These are phyloP conservation scores for Cynanchum wilfordii DNA, from an alignment of 257 asterid genomes.

Conservation along the genomic window DNA sequence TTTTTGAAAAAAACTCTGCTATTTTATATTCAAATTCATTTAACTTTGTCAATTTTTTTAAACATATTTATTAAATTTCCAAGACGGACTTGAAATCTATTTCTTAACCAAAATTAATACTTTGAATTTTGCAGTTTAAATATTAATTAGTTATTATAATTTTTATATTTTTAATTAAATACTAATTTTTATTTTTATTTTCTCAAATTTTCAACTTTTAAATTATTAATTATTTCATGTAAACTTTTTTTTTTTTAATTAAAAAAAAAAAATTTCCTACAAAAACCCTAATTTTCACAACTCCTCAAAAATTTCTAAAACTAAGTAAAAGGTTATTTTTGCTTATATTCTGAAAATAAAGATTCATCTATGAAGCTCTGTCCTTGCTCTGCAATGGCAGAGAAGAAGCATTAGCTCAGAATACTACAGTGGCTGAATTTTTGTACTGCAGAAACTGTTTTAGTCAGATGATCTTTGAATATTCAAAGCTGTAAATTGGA, in stretches of 20 bases:
- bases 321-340: constrained; percentile 23
- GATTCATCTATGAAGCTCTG: constrained; percentile 31
- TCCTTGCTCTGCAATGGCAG: constrained; percentile 41
- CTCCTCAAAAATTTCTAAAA: constrained; percentile 25
- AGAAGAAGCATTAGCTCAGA: constrained; percentile 29
- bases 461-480: constrained; percentile 42
- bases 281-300: constrained; percentile 59
- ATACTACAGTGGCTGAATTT: constrained; percentile 26
- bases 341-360: constrained; percentile 18
- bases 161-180: constrained; percentile 29
- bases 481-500: constrained; percentile 25
- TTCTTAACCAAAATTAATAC: constrained; percentile 79
- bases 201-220: constrained; percentile 19
- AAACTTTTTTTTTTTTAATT: constrained; percentile 22
- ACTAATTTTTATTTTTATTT: constrained; percentile 26
- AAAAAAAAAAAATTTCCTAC: neutral
- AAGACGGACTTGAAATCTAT: constrained; percentile 83
- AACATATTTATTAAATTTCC: constrained; percentile 56
- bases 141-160: constrained; percentile 40
- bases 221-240: constrained; percentile 34
- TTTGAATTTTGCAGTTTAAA: constrained; percentile 61
- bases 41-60: constrained; percentile 41
- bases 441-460: constrained; percentile 31
- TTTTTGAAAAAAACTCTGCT: constrained; percentile 25
- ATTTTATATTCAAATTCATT: constrained; percentile 35